Percentiles rank a stretch among this genome's conserved stretches.
Evolutionary conservation across 495 filamentous ascomycete species (phyloP).

Genomic region (Lophiostoma macrostomum): DNA sequence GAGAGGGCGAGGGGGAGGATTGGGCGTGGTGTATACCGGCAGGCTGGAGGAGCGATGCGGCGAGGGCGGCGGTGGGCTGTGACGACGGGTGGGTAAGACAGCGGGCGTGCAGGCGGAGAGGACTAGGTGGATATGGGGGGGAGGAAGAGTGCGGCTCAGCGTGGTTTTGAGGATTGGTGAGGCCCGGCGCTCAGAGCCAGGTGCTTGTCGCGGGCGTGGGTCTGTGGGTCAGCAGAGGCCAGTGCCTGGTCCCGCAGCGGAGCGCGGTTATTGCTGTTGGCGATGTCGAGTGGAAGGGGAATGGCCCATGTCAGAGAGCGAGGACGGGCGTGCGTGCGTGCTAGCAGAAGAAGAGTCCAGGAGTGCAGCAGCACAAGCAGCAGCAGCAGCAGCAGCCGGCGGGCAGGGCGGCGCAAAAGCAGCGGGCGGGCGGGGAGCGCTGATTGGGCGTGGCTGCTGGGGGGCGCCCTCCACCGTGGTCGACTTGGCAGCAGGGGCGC

Average conservation of each 20-base stretch:
- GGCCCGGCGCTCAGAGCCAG: not conserved
- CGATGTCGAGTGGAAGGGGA: slow-evolving; percentile 10
- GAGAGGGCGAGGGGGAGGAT: not conserved
- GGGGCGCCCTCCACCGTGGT: no score
- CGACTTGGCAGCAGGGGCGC: no score
- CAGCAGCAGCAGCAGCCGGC: not conserved
- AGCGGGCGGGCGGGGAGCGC: not conserved
- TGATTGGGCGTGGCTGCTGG: slow-evolving; percentile 1
- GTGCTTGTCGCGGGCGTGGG: not conserved
- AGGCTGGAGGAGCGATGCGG: slow-evolving; percentile 13
- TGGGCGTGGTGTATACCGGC: not conserved
- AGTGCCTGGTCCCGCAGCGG: slow-evolving; percentile 20
- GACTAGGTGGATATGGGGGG: no score
- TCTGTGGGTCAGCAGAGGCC: slow-evolving; percentile 15
- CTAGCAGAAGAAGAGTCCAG: no score
- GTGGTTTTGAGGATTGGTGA: slow-evolving; percentile 22
- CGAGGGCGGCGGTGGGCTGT: slow-evolving; percentile 1
- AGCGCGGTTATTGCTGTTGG: slow-evolving; percentile 14
- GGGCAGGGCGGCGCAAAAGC: slow-evolving; percentile 2
- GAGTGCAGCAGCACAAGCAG: no score
- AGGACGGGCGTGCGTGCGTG: no score
- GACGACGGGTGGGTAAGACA: slow-evolving; percentile 10
- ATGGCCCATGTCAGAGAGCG: slow-evolving; percentile 12
- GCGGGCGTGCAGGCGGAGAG: no score
- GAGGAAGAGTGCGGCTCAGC: slow-evolving; percentile 22